A percentile compares a stretch with the other conserved stretches of the same genome.
Conservation (phyloP, 2,329 filamentous ascomycete genomes). For the Aspergillus vadensis region DNA sequence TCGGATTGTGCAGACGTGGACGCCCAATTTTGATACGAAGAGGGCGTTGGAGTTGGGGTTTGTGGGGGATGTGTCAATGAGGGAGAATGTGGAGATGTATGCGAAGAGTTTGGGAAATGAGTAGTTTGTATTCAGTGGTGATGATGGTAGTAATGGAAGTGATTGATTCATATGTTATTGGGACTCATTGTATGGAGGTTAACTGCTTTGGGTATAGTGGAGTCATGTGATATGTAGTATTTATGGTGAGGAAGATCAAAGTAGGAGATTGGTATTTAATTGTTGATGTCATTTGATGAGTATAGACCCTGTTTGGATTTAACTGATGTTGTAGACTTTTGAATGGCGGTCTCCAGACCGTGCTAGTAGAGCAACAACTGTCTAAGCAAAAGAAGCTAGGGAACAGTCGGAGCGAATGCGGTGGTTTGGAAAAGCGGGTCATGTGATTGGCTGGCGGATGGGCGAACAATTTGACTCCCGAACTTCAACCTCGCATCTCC, state of each 20-base stretch:
- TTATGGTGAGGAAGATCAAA: too few species aligned
- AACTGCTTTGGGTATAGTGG: too few species aligned
- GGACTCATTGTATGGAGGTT: too few species aligned
- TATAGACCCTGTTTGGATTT: neutral
- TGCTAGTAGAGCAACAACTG: too few species aligned
- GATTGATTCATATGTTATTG: neutral
- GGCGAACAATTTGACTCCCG: constrained; percentile 51
- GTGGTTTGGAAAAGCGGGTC: constrained; percentile 45
- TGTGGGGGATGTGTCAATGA: constrained; percentile 43
- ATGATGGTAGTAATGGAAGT: neutral
- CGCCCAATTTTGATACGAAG: constrained; percentile 57
- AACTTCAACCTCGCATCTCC: constrained; percentile 45
- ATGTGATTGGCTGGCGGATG: constrained; percentile 47
- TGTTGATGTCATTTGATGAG: neutral
- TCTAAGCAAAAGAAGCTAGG: constrained; percentile 18
- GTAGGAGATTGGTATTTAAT: neutral
- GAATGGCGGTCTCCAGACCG: too few species aligned
- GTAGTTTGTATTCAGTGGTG: constrained; percentile 18
- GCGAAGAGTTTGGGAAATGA: constrained; percentile 31
- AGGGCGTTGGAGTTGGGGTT: constrained; percentile 56
- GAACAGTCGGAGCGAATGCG: constrained; percentile 37
- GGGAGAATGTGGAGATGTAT: constrained; percentile 45
- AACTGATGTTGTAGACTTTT: too few species aligned
- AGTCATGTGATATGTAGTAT: too few species aligned
- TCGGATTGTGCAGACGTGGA: constrained; percentile 63